Evolutionary conservation across 2,329 filamentous ascomycete species (phyloP), one percentile per base, ranked within the genome.

Genomic region (Pleoardoris graminearum): DNA sequence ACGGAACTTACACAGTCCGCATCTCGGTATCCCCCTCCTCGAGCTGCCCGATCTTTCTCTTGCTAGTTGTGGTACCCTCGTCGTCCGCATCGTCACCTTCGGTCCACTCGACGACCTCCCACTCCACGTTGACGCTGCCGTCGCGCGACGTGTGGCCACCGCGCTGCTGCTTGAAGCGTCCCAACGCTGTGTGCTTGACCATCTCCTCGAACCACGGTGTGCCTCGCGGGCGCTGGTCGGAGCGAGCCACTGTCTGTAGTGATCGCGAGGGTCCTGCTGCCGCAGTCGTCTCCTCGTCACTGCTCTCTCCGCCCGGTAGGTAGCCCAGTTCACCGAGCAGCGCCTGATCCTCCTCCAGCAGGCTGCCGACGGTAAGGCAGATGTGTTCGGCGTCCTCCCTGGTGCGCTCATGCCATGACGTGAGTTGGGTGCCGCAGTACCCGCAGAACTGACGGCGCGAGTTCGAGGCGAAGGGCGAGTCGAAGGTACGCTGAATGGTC

Each of bases 181-280:
- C 89, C 36, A 96, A 75, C 33, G 80, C 80, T 60, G 89, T 92
- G 48, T 90, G 87, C 64, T 89, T 83, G 2, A 95, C 82, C 79
- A 96, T 81, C 58, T 84, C 83, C 62, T 96, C 90, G 61, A 96
- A 93, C 90, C 91, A 96, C 0, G 91, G 89, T 23, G 93, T 81
- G 2, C 87, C 87, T n/a, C 74, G 72, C 2, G 74, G 50, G 21
- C 58, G 61, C 29, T 72, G 62, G 23, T 62, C 60, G 30, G 62
- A 48, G 25, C 63, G 57, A 16, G 42, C 56, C 11, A 66, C 50
- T 3, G 55, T 36, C 6, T 59, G 63, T 4, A 57, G 48, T 11
- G 54, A 12, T 10, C 56, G 60, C 21, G 60, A 57, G 19, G 57
- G 54, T 4, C 49, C 61, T 16, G 33, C 12, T 22, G 58, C 47